Conservation (phyloP, 805 yeast genomes). For the Torulaspora quercuum region DNA sequence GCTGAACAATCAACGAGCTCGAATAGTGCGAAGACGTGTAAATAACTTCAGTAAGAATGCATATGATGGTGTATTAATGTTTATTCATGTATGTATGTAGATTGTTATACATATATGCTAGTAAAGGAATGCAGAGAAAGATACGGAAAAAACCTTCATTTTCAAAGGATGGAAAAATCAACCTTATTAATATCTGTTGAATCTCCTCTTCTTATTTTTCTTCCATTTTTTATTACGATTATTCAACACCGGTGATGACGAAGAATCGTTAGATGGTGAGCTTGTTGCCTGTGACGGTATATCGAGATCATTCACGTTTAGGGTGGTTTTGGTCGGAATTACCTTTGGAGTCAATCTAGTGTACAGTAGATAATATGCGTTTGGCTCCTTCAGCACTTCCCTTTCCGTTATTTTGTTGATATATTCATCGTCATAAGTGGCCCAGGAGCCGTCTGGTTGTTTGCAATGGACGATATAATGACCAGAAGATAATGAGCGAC, state of each 20-base stretch:
- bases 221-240: conserved; percentile 27
- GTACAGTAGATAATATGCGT: conserved; percentile 87
- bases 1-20: no score
- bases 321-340: conserved; percentile 18
- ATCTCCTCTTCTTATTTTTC: conserved; percentile 32
- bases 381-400: conserved; percentile 74
- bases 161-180: neutral
- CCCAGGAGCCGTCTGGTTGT: conserved; percentile 92
- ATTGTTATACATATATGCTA: no score
- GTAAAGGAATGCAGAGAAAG: no score
- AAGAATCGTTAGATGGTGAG: conserved; percentile 12
- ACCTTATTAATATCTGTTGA: conserved; percentile 20
- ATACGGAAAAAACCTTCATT: no score
- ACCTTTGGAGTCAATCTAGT: conserved; percentile 65
- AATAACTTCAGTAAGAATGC: conserved; percentile 4
- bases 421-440: conserved; percentile 90
- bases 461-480: conserved; percentile 89
- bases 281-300: conserved; percentile 17
- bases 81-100: conserved; percentile 6
- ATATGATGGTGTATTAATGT: conserved; percentile 1
- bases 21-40: conserved; percentile 3
- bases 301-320: conserved; percentile 14
- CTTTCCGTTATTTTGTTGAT: conserved; percentile 69
- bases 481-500: conserved; percentile 87
- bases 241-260: conserved; percentile 16